These are phyloP conservation scores for Tuber umbilicatum DNA, from an alignment of 495 filamentous ascomycete genomes.

Conservation along the genomic window DNA sequence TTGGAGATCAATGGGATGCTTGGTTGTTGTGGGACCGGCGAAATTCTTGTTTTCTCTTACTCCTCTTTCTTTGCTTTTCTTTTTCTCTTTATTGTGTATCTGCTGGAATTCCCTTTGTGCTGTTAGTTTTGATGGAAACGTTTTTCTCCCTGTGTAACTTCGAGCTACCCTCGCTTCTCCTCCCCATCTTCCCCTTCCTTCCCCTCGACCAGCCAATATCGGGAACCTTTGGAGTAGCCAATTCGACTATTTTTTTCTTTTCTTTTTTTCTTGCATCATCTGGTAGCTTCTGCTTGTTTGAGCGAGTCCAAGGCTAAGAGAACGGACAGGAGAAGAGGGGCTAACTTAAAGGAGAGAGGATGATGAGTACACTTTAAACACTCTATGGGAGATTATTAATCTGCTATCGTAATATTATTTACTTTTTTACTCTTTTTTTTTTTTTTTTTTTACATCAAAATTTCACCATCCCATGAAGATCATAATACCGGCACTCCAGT, in stretches of 20 bases:
- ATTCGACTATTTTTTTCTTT: background rate
- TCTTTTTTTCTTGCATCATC: conserved; percentile 1
- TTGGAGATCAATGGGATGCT: background rate
- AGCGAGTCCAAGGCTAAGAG: conserved; percentile 1
- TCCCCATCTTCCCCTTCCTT: background rate
- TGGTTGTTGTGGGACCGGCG: background rate
- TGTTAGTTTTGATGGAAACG: conserved; percentile 21
- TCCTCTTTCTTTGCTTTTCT: background rate
- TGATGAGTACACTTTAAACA: background rate
- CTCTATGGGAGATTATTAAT: conserved; percentile 31
- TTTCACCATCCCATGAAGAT: background rate
- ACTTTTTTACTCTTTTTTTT: conserved; percentile 15
- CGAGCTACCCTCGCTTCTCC: conserved; percentile 23
- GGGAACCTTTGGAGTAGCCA: conserved; percentile 3
- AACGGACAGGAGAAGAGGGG: background rate
- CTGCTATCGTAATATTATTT: conserved; percentile 15
- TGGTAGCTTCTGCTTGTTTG: conserved; percentile 10
- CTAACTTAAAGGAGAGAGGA: conserved; percentile 1
- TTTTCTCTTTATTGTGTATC: background rate
- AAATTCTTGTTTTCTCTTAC: conserved; percentile 3
- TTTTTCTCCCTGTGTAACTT: conserved; percentile 21
- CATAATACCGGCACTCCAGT: background rate
- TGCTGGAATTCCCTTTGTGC: conserved; percentile 24
- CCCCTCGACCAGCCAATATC: conserved; percentile 8
- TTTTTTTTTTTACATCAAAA: background rate